Percentiles rank a stretch among this genome's conserved stretches.
phyloP scores from a whole-genome alignment of 768 basidiomycete genomes.

The Mycena galericulata region DNA sequence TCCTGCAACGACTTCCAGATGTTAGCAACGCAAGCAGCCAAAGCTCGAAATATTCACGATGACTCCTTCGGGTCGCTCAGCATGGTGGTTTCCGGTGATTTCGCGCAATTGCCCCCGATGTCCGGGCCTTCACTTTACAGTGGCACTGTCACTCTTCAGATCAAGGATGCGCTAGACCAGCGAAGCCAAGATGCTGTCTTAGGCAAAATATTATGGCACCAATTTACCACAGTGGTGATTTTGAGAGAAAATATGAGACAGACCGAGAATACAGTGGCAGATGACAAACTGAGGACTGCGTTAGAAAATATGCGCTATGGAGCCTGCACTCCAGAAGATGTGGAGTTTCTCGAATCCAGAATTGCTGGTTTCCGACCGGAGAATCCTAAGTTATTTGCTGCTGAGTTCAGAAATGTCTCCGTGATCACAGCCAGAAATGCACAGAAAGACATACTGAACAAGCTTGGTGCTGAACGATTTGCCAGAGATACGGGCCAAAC shows the following conservation, averaged over 20 bases:
- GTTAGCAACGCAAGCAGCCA: constrained; percentile 10
- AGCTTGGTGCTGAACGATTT: neutral
- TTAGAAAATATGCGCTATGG: neutral
- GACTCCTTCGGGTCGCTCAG: constrained; percentile 51
- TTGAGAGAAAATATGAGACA: constrained; percentile 52
- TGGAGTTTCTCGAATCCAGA: neutral
- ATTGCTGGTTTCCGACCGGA: neutral
- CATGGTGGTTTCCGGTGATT: constrained; percentile 57
- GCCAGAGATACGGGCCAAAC: neutral
- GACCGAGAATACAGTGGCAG: neutral
- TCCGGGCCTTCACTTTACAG: constrained; percentile 29
- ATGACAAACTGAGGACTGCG: neutral
- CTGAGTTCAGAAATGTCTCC: neutral
- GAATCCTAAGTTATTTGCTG: neutral
- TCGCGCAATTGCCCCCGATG: constrained; percentile 53
- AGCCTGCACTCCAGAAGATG: neutral
- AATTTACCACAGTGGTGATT: constrained; percentile 32
- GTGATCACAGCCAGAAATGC: neutral
- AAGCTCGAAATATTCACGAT: constrained; percentile 35
- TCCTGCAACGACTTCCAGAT: constrained; percentile 38
- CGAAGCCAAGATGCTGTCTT: constrained; percentile 37
- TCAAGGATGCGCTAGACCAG: too few relatives aligned
- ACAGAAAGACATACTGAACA: neutral
- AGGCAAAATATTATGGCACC: constrained; percentile 47
- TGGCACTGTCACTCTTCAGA: neutral